These are phyloP conservation scores for Beverwykella pulmonaria DNA, from an alignment of 495 filamentous ascomycete species.

Conservation along the genomic window DNA sequence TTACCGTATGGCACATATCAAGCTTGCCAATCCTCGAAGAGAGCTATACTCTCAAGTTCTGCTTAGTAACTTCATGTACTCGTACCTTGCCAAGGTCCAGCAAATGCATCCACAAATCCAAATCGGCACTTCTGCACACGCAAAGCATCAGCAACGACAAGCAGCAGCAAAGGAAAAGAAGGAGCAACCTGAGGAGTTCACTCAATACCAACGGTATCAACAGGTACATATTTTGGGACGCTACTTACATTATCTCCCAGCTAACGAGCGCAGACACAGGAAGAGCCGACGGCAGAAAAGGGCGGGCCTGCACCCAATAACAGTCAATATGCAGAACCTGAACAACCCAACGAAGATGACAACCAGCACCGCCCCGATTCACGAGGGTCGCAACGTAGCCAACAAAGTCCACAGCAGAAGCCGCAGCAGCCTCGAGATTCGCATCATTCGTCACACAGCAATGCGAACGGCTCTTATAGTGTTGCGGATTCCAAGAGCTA, in stretches of 20 bases:
- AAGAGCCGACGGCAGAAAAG: slow-evolving; percentile 27
- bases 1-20: slow-evolving; percentile 98
- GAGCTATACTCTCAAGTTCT: slow-evolving; percentile 93
- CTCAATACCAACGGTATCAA: slow-evolving; percentile 66
- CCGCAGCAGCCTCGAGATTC: slow-evolving; percentile 26
- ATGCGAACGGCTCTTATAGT: slow-evolving; percentile 40
- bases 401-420: slow-evolving; percentile 6
- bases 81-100: slow-evolving; percentile 97
- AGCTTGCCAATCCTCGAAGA: slow-evolving; percentile 92
- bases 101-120: slow-evolving; percentile 95
- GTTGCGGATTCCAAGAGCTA: slow-evolving; percentile 44
- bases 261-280: slow-evolving; percentile 28
- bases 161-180: slow-evolving; percentile 49
- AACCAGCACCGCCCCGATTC: slow-evolving; percentile 25
- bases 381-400: slow-evolving; percentile 20
- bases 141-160: slow-evolving; percentile 62
- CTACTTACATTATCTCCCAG: neutral
- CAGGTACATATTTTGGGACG: slow-evolving; percentile 53
- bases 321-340: slow-evolving; percentile 7
- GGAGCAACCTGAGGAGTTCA: slow-evolving; percentile 64
- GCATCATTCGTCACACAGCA: slow-evolving; percentile 29
- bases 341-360: slow-evolving; percentile 12
- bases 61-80: slow-evolving; percentile 99
- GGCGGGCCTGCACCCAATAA: neutral
- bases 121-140: slow-evolving; percentile 61